Evolutionary conservation across 345 rosid genomes (phyloP), one percentile per base, ranked within the genome.

Genomic region (Sonneratia alba): DNA sequence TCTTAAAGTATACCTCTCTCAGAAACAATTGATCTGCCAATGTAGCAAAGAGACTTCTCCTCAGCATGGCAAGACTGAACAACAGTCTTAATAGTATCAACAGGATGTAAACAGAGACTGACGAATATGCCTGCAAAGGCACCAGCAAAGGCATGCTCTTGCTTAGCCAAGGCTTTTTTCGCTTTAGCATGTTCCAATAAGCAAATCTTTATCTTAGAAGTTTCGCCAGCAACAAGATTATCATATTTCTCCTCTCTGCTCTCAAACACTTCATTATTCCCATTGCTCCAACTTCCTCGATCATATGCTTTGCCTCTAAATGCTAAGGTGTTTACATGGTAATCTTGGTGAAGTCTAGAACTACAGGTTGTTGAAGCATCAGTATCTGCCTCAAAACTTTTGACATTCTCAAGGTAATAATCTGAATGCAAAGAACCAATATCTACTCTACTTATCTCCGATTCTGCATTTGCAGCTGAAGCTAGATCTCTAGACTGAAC

Each of bases 31-130:
- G 94, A 87, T 83, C 86, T 86, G 74, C 94, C 93, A 37, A 88
- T 84, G 72, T 72, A 37, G 72, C 70, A 83, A 24, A 88, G 68
- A 38, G 98, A 86, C 85, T 84, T 89, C 84, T 93, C 81, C 75
- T 82, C 91, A 21, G 82, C 85, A 71, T 16, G 83, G 74, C 91
- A 87, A 79, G 96, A 88, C 80, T 93, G 97, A 77, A 82, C 73
- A 70, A 82, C 87, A 68, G 97, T 93, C 84, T 93, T 93, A 42
- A 91, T 72, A 24, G 97, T 93, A 81, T 93, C 98, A 48, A 93
- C 85, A 66, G 97, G 98, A 79, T 93, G 97, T 66, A 92, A 86
- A 85, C 93, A 93, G 65, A 93, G 87, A 83, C 98, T 93, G 71
- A 93, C 92, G 69, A 83, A 86, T 68, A 82, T 74, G 71, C 96